These are phyloP conservation scores for Penicillium hesseltinei DNA, from an alignment of 2,329 filamentous ascomycete species.

Conservation along the genomic window DNA sequence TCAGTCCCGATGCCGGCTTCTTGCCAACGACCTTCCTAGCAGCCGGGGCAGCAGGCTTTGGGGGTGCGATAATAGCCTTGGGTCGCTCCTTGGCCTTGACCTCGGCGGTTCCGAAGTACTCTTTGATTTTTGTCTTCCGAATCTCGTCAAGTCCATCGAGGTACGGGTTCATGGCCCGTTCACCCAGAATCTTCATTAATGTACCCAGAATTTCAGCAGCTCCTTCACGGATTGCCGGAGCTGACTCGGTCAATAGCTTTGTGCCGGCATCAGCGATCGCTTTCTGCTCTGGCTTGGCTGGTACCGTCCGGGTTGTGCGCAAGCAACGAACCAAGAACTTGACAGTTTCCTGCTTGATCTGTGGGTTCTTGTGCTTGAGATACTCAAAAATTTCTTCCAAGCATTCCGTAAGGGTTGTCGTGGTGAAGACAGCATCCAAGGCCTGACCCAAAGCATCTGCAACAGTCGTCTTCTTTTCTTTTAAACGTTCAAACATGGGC, in stretches of 20 bases:
- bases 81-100: conserved; percentile 91
- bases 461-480: conserved; percentile 92
- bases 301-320: conserved; percentile 77
- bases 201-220: conserved; percentile 91
- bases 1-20: conserved; percentile 49
- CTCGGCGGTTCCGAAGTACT: conserved; percentile 78
- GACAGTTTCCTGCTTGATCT: conserved; percentile 93
- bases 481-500: conserved; percentile 90
- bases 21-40: conserved; percentile 57
- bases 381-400: conserved; percentile 87
- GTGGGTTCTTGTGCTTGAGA: conserved; percentile 90
- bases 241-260: conserved; percentile 86
- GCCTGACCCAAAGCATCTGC: conserved; percentile 84
- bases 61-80: conserved; percentile 66
- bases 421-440: conserved; percentile 67
- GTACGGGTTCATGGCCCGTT: conserved; percentile 90
- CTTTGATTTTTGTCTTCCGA: conserved; percentile 91
- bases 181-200: conserved; percentile 97
- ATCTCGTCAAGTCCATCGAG: conserved; percentile 94
- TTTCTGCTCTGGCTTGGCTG: conserved; percentile 77
- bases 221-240: conserved; percentile 78
- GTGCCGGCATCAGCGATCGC: conserved; percentile 84
- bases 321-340: conserved; percentile 89
- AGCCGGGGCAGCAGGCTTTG: conserved; percentile 57
- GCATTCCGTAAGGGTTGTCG: conserved; percentile 75